phyloP scores from a whole-genome alignment of 2,329 filamentous ascomycete genomes.

The Colletotrichum eleusines region DNA sequence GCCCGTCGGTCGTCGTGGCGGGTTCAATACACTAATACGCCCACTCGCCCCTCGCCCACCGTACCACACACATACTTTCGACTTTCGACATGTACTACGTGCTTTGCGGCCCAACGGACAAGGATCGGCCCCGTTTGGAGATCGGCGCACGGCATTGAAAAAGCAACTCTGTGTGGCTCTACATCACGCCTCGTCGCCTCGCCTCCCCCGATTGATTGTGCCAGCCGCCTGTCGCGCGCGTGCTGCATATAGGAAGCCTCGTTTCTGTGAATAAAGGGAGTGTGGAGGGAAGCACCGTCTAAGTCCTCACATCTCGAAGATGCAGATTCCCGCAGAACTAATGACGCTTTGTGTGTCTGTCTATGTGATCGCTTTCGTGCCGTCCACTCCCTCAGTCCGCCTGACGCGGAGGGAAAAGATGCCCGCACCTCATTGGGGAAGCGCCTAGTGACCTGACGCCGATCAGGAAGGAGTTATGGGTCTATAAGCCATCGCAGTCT shows the following conservation, averaged over 20 bases:
- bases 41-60: too few relatives aligned
- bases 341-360: conserved; percentile 17
- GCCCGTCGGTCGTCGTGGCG: conserved; percentile 1
- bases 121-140: conserved; percentile 25
- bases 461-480: conserved; percentile 3
- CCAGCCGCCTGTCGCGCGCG: conserved; percentile 9
- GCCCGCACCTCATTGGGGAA: conserved; percentile 30
- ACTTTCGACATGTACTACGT: conserved; percentile 1
- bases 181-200: conserved; percentile 14
- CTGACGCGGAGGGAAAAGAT: conserved; percentile 24
- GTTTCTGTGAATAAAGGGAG: background rate
- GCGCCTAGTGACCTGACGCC: background rate
- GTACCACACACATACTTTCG: background rate
- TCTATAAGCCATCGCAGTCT: conserved; percentile 11
- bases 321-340: conserved; percentile 29
- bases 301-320: conserved; percentile 16
- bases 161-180: conserved; percentile 35
- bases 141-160: conserved; percentile 8
- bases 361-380: conserved; percentile 2
- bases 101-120: conserved; percentile 28
- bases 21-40: background rate
- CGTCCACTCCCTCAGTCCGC: conserved; percentile 29
- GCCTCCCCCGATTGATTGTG: conserved; percentile 17
- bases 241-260: background rate
- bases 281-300: background rate